Conservation (phyloP, 2,329 filamentous ascomycete genomes). For the Rutstroemia sp. region DNA sequence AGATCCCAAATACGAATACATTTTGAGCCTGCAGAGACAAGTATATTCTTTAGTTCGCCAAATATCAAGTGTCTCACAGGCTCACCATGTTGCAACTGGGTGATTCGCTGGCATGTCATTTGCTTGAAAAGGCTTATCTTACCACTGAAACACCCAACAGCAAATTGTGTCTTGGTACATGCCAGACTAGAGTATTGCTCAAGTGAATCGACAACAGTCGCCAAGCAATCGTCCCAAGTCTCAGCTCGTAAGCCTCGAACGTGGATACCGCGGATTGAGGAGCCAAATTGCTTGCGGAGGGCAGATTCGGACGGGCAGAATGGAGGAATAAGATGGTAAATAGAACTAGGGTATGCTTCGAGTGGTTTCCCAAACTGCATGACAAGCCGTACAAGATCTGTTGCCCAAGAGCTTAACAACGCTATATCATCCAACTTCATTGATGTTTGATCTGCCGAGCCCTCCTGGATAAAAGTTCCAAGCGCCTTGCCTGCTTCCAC, state of each 20-base stretch:
- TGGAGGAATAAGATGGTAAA: constrained; percentile 29
- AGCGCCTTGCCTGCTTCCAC: constrained; percentile 20
- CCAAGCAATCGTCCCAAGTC: constrained; percentile 23
- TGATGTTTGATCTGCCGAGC: constrained; percentile 19
- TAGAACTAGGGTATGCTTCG: constrained; percentile 22
- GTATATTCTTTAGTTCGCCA: constrained; percentile 4
- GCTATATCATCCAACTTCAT: constrained; percentile 17
- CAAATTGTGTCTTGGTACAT: constrained; percentile 15
- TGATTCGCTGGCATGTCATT: constrained; percentile 12
- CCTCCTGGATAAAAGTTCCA: constrained; percentile 17
- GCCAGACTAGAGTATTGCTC: constrained; percentile 12
- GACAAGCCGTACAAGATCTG: constrained; percentile 27
- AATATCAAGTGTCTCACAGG: constrained; percentile 12
- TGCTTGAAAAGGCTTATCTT: constrained; percentile 13
- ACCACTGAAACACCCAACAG: constrained; percentile 16
- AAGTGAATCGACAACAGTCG: constrained; percentile 12
- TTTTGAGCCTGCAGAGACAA: constrained; percentile 13
- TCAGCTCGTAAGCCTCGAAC: constrained; percentile 15
- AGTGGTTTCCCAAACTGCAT: constrained; percentile 29
- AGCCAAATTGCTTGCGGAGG: constrained; percentile 16
- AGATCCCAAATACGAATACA: neutral
- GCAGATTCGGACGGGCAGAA: constrained; percentile 27
- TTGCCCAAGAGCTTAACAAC: constrained; percentile 25
- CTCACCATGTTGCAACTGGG: constrained; percentile 13
- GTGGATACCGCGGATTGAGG: constrained; percentile 8